Evolutionary conservation across 2,329 filamentous ascomycete species (phyloP).

Genomic region (Venturia oleaginea): DNA sequence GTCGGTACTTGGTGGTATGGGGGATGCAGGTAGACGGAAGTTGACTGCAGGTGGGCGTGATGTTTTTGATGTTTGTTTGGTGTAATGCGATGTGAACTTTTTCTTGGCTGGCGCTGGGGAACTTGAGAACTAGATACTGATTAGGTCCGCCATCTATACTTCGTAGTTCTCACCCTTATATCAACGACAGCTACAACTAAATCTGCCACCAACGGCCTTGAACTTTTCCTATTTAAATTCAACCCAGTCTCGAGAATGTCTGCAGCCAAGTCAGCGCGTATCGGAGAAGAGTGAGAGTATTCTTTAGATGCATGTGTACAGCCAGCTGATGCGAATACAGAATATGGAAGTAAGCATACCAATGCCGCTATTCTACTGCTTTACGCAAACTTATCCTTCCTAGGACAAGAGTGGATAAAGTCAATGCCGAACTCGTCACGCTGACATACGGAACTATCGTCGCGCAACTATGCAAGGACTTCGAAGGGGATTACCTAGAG

Average conservation of each 20-base stretch:
- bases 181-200: background rate
- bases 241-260: slow-evolving; percentile 30
- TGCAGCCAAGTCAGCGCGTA: slow-evolving; percentile 56
- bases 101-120: background rate
- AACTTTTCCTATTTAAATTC: background rate
- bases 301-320: background rate
- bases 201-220: background rate
- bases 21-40: background rate
- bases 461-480: slow-evolving; percentile 91
- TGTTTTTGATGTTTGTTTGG: background rate
- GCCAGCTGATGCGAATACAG: slow-evolving; percentile 41
- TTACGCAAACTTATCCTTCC: slow-evolving; percentile 7
- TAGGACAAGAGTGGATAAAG: slow-evolving; percentile 92
- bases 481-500: slow-evolving; percentile 84
- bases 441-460: slow-evolving; percentile 98
- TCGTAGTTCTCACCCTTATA: background rate
- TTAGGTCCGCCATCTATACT: too few species aligned
- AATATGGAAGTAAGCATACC: slow-evolving; percentile 76
- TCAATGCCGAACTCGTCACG: slow-evolving; percentile 94
- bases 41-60: background rate
- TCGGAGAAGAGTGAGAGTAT: slow-evolving; percentile 64
- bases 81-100: background rate
- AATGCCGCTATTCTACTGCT: background rate
- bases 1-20: background rate
- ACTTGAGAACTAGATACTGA: too few species aligned